Base-by-base conservation (phyloP, 805 yeast species). In the Candida coquimbonensis region DNA sequence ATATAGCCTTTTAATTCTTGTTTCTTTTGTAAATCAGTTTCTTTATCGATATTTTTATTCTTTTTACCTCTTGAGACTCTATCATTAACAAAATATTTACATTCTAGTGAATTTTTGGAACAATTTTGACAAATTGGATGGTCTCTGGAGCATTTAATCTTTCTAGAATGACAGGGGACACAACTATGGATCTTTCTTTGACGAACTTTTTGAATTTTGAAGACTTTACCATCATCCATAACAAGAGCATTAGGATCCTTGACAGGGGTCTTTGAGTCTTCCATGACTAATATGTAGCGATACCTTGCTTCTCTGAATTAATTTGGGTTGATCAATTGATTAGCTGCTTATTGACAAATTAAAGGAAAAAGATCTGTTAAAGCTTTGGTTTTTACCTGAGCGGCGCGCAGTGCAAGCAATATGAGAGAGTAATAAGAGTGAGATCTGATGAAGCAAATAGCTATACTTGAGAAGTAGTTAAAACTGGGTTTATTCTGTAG, bases 151-250 rank as follows among this genome's bases (percentile, higher is more conserved):
- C 84, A 79, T 53, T 75, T 77, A 52, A 77, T 71, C 57, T 78
- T 78, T 51, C 76, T 71, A 37, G 75, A 70, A 54, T 79, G 81
- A 54, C 85, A 79, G 39, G 81, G 66, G 14, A 75, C 71, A 57
- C 85, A 79, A 44, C 77, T 70, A 38, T 74, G 65, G 38, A 80
- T 78, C 53, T 73, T 73, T 44, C 86, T 59, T 58, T 80, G 86
- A 49, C 86, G 72, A 4, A 80, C 66, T 48, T 75, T 77, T 53
- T 80, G 86, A 16, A 78, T 74, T 58, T 80, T 80, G 67, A 75
- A 74, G 7, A 78, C 74, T 50, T 74, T 75, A 9, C 76, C 81
- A 53, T 74, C 68, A 5, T 74, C 75, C 49, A 74, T 56, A 8
- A 70, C 61, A 29, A 64, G 56, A 31, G 68, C 66, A 19, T 59